These are phyloP conservation scores for Lolium multiflorum DNA, from an alignment of 176 grass and related monocot genomes.

Conservation along the genomic window DNA sequence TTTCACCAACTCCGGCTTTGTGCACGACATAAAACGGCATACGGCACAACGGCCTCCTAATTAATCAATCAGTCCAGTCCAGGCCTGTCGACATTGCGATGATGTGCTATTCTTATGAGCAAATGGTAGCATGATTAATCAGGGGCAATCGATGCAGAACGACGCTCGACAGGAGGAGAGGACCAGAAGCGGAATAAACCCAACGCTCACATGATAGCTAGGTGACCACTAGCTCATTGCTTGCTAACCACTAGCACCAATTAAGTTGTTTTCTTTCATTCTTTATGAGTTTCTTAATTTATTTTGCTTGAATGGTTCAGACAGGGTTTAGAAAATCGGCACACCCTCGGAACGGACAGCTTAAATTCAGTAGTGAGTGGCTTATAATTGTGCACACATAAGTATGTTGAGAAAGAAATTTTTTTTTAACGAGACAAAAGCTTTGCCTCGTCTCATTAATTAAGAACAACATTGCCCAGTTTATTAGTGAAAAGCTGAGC, in stretches of 20 bases:
- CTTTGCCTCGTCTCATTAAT: too few species aligned
- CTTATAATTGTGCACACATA: too few species aligned
- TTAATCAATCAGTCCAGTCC: background rate
- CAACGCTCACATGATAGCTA: background rate
- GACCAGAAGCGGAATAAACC: constrained; percentile 46
- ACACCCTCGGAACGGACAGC: too few species aligned
- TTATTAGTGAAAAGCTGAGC: too few species aligned
- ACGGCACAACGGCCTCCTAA: background rate
- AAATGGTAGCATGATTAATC: background rate
- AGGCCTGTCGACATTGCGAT: background rate
- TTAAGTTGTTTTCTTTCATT: too few species aligned
- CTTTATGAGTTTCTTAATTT: background rate
- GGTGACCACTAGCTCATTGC: background rate
- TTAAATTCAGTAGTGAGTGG: too few species aligned
- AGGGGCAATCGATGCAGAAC: background rate
- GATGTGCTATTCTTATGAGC: background rate
- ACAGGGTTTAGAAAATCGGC: too few species aligned
- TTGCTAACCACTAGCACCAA: background rate
- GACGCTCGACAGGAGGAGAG: background rate
- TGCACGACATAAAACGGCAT: constrained; percentile 29
- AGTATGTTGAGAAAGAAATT: too few species aligned
- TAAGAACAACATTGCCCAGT: too few species aligned
- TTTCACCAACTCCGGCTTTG: constrained; percentile 47
- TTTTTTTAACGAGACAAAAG: too few species aligned
- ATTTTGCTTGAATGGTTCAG: background rate